phyloP scores from a whole-genome alignment of 208 protist species.

The Trypanosoma theileri region DNA sequence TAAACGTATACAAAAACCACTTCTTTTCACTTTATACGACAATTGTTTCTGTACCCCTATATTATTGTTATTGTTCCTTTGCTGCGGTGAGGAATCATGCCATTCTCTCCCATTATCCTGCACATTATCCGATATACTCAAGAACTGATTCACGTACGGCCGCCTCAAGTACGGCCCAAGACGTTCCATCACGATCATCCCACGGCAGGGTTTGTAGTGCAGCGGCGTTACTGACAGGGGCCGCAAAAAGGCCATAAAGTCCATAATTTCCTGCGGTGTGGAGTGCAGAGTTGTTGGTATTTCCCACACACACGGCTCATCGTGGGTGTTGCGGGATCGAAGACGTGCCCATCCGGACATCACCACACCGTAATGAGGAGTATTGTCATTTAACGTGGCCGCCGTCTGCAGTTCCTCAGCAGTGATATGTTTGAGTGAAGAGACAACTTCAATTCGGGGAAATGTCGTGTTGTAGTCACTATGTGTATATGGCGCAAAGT shows the following conservation, averaged over 20 bases:
- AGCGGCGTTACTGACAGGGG: slow-evolving; percentile 66
- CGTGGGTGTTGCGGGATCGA: slow-evolving; percentile 21
- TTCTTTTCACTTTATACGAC: too few species aligned
- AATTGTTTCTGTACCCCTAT: too few species aligned
- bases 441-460: slow-evolving; percentile 65
- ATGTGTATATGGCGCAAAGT: slow-evolving; percentile 22
- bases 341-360: slow-evolving; percentile 76
- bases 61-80: background rate
- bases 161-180: slow-evolving; percentile 55
- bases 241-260: slow-evolving; percentile 63
- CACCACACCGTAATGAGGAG: slow-evolving; percentile 65
- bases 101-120: background rate
- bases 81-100: background rate
- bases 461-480: slow-evolving; percentile 36
- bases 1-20: too few species aligned
- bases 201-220: slow-evolving; percentile 55
- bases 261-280: slow-evolving; percentile 66
- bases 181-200: slow-evolving; percentile 44
- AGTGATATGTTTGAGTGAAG: slow-evolving; percentile 36
- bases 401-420: slow-evolving; percentile 36
- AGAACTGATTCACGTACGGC: slow-evolving; percentile 42
- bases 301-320: slow-evolving; percentile 44
- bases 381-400: slow-evolving; percentile 20
- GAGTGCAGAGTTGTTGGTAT: slow-evolving; percentile 71
- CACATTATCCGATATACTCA: slow-evolving; percentile 4